phyloP scores from a whole-genome alignment of 768 basidiomycete genomes.

The Rhodotorula taiwanensis region DNA sequence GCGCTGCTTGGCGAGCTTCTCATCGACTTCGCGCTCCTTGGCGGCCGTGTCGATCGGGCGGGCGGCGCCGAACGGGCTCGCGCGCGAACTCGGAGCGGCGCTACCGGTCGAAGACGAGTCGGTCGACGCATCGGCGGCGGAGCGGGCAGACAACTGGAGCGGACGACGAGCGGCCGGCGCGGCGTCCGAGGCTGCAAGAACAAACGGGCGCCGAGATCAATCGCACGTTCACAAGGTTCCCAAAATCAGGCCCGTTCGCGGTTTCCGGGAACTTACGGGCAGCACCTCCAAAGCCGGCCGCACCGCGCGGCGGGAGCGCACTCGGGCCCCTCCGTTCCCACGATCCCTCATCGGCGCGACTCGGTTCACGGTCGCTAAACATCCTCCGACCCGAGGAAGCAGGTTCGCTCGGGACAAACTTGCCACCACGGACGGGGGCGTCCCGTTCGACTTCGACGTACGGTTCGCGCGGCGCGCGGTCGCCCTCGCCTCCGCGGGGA shows the following conservation, averaged over 20 bases:
- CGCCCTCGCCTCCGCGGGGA: not conserved
- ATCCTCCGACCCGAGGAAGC: slow-evolving; percentile 2
- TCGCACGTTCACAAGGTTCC: no score
- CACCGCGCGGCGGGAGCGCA: not conserved
- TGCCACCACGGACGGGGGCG: slow-evolving; percentile 37
- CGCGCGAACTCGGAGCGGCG: slow-evolving; percentile 48
- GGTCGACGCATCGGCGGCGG: slow-evolving; percentile 56
- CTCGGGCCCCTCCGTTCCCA: slow-evolving; percentile 29
- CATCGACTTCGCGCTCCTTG: slow-evolving; percentile 64
- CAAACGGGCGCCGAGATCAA: no score
- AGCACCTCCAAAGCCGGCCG: not conserved
- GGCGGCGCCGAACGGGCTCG: slow-evolving; percentile 81
- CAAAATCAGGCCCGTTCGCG: no score
- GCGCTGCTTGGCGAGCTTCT: slow-evolving; percentile 64
- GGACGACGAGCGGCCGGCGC: slow-evolving; percentile 60
- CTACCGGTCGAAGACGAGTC: slow-evolving; percentile 46
- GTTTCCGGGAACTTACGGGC: no score
- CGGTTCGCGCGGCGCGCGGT: not conserved
- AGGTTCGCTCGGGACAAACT: slow-evolving; percentile 37
- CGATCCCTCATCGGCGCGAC: slow-evolving; percentile 51
- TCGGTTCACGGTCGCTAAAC: slow-evolving; percentile 43
- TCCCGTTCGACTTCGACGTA: slow-evolving; percentile 34
- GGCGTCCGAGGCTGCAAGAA: slow-evolving; percentile 56
- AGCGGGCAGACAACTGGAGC: slow-evolving; percentile 75
- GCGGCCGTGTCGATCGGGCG: slow-evolving; percentile 77